These are phyloP conservation scores for Russula virescens DNA, from an alignment of 768 basidiomycete genomes.

Conservation along the genomic window DNA sequence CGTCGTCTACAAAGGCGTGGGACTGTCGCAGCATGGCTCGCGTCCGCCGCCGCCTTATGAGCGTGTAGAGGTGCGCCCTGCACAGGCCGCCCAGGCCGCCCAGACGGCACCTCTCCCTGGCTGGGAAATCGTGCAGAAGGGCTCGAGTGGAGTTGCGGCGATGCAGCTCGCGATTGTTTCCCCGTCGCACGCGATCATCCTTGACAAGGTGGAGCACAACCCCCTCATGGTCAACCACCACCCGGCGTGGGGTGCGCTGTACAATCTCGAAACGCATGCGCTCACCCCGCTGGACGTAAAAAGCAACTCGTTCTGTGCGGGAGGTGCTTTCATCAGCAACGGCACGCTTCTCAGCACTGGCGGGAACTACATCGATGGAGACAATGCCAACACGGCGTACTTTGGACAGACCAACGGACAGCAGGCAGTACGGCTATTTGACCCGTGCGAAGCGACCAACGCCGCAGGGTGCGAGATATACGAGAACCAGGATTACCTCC, in stretches of 20 bases:
- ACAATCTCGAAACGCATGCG: slow-evolving; percentile 58
- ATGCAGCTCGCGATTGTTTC: slow-evolving; percentile 75
- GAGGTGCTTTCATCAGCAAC: slow-evolving; percentile 70
- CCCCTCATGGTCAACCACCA: slow-evolving; percentile 60
- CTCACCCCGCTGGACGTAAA: slow-evolving; percentile 56
- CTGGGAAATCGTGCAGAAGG: slow-evolving; percentile 61
- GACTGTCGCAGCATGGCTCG: not conserved
- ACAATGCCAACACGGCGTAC: slow-evolving; percentile 58
- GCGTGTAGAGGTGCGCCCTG: slow-evolving; percentile 22
- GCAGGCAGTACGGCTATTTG: slow-evolving; percentile 66
- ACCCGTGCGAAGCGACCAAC: slow-evolving; percentile 51
- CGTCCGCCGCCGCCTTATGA: slow-evolving; percentile 19
- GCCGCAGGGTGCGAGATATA: slow-evolving; percentile 52
- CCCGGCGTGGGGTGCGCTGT: slow-evolving; percentile 77
- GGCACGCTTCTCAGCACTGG: slow-evolving; percentile 76
- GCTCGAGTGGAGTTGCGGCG: slow-evolving; percentile 69
- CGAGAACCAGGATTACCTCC: slow-evolving; percentile 57
- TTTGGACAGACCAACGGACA: slow-evolving; percentile 73
- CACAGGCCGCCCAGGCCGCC: slow-evolving; percentile 8
- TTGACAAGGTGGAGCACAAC: slow-evolving; percentile 87
- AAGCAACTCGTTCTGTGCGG: slow-evolving; percentile 85
- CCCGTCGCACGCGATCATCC: slow-evolving; percentile 57
- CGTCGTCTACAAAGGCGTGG: slow-evolving; percentile 48
- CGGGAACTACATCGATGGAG: slow-evolving; percentile 71
- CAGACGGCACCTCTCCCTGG: not conserved